These are phyloP conservation scores for Phytophthora cactorum DNA, from an alignment of 352 stramenopile genomes.

Conservation along the genomic window DNA sequence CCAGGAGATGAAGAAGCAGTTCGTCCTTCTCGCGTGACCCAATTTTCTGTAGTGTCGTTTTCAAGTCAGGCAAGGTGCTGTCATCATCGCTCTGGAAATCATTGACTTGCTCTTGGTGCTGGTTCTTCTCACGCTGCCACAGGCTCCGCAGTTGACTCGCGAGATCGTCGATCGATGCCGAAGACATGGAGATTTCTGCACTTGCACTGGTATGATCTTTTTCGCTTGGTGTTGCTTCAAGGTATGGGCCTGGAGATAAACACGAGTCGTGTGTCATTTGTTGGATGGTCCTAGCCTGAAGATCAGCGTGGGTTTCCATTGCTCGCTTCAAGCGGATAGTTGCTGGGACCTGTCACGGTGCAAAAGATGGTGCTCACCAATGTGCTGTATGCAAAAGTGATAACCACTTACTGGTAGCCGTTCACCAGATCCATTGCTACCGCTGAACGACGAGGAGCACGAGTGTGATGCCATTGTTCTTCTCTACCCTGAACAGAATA, in stretches of 20 bases:
- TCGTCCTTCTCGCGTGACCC: conserved; percentile 60
- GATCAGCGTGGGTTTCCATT: conserved; percentile 35
- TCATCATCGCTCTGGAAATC: conserved; percentile 1
- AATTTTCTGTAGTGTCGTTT: conserved; percentile 54
- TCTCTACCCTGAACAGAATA: background rate
- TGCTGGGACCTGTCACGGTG: conserved; percentile 24
- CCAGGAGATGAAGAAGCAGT: conserved; percentile 56
- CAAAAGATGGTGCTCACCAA: background rate
- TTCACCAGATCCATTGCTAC: conserved; percentile 9
- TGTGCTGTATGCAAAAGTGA: too few species aligned
- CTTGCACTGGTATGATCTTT: background rate
- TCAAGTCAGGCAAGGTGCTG: conserved; percentile 8
- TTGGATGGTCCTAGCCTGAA: conserved; percentile 15
- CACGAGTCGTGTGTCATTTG: background rate
- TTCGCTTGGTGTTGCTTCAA: background rate
- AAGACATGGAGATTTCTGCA: background rate
- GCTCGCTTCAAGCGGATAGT: conserved; percentile 40
- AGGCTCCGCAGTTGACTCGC: conserved; percentile 36
- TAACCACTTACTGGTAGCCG: conserved; percentile 12
- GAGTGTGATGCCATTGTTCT: conserved; percentile 22
- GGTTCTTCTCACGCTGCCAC: conserved; percentile 22
- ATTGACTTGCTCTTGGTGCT: background rate
- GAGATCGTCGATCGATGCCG: conserved; percentile 31
- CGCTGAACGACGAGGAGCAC: conserved; percentile 23
- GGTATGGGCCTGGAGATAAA: too few species aligned